phyloP scores from a whole-genome alignment of 345 rosid genomes.

The Raphanus raphanistrum region DNA sequence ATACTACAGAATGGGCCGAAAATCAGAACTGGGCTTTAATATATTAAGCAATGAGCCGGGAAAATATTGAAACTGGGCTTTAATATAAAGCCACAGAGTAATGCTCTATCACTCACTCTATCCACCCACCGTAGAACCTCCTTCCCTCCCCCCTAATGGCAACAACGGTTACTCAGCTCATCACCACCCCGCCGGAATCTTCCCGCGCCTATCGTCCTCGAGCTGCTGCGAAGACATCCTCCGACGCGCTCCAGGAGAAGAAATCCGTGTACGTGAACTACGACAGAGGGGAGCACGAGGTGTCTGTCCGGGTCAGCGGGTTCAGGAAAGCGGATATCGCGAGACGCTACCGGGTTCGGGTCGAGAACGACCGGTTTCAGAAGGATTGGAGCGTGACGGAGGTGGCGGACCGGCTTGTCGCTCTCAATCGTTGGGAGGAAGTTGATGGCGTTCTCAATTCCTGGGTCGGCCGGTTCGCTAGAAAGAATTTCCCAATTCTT shows the following conservation, averaged over 20 bases:
- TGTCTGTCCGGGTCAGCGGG: constrained; percentile 62
- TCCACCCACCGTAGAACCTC: background rate
- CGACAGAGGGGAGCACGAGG: constrained; percentile 67
- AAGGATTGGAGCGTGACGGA: constrained; percentile 84
- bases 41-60: background rate
- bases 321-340: constrained; percentile 62
- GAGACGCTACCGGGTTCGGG: constrained; percentile 58
- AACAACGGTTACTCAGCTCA: constrained; percentile 29
- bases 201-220: constrained; percentile 10
- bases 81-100: background rate
- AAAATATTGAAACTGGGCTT: constrained; percentile 3
- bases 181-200: constrained; percentile 32
- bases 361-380: constrained; percentile 71
- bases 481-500: constrained; percentile 73
- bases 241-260: constrained; percentile 51
- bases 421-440: constrained; percentile 57
- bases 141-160: constrained; percentile 18
- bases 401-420: constrained; percentile 55
- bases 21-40: background rate
- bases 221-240: constrained; percentile 20
- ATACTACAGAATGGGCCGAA: background rate
- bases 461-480: constrained; percentile 87
- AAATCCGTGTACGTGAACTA: constrained; percentile 70
- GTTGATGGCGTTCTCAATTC: constrained; percentile 64
- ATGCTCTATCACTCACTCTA: constrained; percentile 1